These are phyloP conservation scores for Xylogone sp. DNA, from an alignment of 2,329 filamentous ascomycete species.

Conservation along the genomic window DNA sequence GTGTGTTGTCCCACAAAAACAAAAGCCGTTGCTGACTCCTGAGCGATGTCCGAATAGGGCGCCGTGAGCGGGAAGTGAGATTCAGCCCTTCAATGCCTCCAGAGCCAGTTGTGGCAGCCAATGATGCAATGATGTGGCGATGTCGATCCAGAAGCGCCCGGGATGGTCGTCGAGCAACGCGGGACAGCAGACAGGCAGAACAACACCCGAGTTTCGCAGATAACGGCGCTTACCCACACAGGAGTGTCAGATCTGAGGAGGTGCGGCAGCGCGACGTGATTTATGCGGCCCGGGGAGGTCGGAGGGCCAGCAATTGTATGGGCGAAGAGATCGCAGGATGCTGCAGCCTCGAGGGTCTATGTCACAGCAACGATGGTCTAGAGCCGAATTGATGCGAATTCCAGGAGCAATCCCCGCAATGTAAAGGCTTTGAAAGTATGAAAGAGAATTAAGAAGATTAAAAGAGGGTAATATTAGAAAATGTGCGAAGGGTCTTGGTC, in stretches of 20 bases:
- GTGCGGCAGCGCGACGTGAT: not conserved
- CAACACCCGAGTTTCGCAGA: too few species aligned
- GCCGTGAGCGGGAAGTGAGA: constrained; percentile 5
- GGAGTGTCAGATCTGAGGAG: not conserved
- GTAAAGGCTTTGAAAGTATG: too few species aligned
- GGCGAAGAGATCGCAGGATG: too few species aligned
- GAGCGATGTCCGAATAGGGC: constrained; percentile 10
- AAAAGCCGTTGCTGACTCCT: constrained; percentile 7
- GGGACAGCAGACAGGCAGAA: not conserved
- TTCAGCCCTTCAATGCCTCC: not conserved
- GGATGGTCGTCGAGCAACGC: not conserved
- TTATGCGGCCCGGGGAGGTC: not conserved
- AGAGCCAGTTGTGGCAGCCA: not conserved
- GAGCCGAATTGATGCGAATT: too few species aligned
- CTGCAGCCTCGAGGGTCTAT: too few species aligned
- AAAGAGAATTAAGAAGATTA: too few species aligned
- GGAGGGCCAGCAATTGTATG: not conserved
- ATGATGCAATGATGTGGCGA: not conserved
- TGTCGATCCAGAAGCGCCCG: not conserved
- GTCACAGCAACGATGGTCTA: too few species aligned
- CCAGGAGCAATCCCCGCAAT: too few species aligned
- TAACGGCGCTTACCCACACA: not conserved
- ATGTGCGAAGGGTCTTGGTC: too few species aligned
- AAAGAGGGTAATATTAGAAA: too few species aligned
- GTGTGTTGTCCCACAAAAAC: not conserved